Conservation (phyloP, 2,329 filamentous ascomycete species). For the Monilinia polystroma region DNA sequence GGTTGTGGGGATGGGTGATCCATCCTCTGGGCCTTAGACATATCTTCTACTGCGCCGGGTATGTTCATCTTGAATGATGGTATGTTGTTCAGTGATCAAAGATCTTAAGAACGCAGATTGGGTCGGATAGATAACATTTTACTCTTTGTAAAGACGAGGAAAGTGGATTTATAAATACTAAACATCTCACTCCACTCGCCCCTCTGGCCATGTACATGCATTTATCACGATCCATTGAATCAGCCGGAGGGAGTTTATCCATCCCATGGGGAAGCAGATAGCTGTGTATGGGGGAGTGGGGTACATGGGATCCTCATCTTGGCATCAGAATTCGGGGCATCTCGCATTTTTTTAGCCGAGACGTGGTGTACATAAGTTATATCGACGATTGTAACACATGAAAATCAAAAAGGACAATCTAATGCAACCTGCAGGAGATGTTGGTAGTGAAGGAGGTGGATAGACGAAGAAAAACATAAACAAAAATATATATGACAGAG, state of each 20-base stretch:
- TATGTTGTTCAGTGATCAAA: background rate
- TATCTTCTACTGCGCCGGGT: background rate
- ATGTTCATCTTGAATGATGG: background rate
- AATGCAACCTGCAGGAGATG: background rate
- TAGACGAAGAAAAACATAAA: background rate
- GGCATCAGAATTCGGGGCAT: constrained; percentile 20
- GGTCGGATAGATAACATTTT: background rate
- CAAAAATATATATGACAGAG: background rate
- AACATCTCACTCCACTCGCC: background rate
- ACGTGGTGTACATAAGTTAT: constrained; percentile 7
- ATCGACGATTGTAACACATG: background rate
- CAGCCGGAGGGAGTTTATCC: constrained; percentile 14
- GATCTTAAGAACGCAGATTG: background rate
- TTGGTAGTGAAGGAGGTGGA: background rate
- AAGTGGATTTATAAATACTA: constrained; percentile 1
- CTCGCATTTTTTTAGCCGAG: constrained; percentile 6
- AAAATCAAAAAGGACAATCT: background rate
- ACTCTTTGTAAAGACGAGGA: background rate
- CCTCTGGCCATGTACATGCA: constrained; percentile 9
- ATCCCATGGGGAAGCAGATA: constrained; percentile 19
- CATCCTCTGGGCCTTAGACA: background rate
- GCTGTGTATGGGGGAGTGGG: constrained; percentile 17
- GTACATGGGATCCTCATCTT: constrained; percentile 12
- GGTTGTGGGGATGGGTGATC: background rate
- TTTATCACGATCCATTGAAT: background rate